Conservation (phyloP, 805 yeast species). For the Sugiyamaella mastotermitis region DNA sequence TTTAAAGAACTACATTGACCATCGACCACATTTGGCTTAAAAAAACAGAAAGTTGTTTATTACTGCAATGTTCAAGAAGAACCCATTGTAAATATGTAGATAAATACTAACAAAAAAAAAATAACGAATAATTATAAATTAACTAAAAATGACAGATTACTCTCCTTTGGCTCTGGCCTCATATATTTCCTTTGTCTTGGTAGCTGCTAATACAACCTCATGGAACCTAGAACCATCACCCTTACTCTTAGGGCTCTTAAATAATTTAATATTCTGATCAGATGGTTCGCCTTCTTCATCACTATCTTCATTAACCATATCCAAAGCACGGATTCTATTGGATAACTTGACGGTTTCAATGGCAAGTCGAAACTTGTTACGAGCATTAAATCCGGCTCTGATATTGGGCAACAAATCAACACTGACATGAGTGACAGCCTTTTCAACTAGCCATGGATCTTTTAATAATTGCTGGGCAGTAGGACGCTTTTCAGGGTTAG, state of each 20-base stretch:
- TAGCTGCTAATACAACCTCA: slow-evolving; percentile 65
- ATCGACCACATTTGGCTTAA: slow-evolving; percentile 33
- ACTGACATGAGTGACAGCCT: slow-evolving; percentile 35
- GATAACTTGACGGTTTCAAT: slow-evolving; percentile 77
- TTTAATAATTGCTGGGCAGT: slow-evolving; percentile 57
- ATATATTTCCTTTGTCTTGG: slow-evolving; percentile 51
- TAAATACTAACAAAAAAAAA: neutral
- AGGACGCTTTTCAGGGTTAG: slow-evolving; percentile 62
- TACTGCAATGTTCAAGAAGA: too few species aligned
- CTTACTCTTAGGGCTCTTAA: neutral
- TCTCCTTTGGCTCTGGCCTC: too few species aligned
- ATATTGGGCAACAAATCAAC: slow-evolving; percentile 76
- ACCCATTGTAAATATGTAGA: neutral
- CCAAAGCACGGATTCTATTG: slow-evolving; percentile 69
- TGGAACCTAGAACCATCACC: slow-evolving; percentile 27
- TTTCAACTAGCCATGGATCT: slow-evolving; percentile 66
- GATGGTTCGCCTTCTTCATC: slow-evolving; percentile 46
- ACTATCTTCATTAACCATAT: slow-evolving; percentile 41
- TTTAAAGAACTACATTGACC: slow-evolving; percentile 36
- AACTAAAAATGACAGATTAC: too few species aligned
- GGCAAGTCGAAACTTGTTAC: slow-evolving; percentile 76
- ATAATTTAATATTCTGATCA: neutral
- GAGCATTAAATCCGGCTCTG: slow-evolving; percentile 77
- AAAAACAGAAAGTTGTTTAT: too few species aligned
- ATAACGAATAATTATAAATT: neutral